Base-by-base conservation (phyloP, 2,329 filamentous ascomycete genomes). In the Fusarium sp. region DNA sequence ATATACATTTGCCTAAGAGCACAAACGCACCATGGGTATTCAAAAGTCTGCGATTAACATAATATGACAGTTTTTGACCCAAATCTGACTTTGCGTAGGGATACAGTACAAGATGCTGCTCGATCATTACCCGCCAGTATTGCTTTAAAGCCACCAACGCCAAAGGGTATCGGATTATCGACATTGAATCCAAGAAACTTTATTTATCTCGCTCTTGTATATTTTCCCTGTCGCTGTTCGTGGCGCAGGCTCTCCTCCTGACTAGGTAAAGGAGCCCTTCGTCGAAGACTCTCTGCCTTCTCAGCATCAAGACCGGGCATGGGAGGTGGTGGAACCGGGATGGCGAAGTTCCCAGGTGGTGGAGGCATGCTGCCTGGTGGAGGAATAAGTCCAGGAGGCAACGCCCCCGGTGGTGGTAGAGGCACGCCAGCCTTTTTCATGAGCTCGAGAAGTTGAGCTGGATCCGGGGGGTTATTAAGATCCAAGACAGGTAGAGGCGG, bases 221-320 rank as follows among this genome's bases (percentile, higher is more conserved):
- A 90, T 66, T 89, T 84, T 5, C 88, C 88, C 53, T 83, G 82
- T 56, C 85, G 86, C 82, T 95, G 93, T 78, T 95, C 92, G 77
- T 90, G 88, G 70, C 90, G 87, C 71, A 96, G 79, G 71, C 91
- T 94, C 76, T 96, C 93, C 75, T 92, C 88, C 79, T 96, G 93
- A 75, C 92, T 94, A 0, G 93, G 93, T 41, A 97, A 79, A 11
- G 92, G 93, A 8, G 86, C 92, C 63, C 91, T 84, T 18, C 88
- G 80, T 7, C 79, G 76, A 33, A 73, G 14, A n/a, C n/a, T 77
- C 21, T 72, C 69, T 13, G 76, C 72, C 58, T 78, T 74, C 58
- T 78, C 75, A 50, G 59, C 75, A 7, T 74, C 72, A 37, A 65
- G 67, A 18, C 78, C 76, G 20, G 80, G 78, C 66, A 82, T 76